These are phyloP conservation scores for Ogataea methylovora DNA, from an alignment of 805 yeast genomes.

Conservation along the genomic window DNA sequence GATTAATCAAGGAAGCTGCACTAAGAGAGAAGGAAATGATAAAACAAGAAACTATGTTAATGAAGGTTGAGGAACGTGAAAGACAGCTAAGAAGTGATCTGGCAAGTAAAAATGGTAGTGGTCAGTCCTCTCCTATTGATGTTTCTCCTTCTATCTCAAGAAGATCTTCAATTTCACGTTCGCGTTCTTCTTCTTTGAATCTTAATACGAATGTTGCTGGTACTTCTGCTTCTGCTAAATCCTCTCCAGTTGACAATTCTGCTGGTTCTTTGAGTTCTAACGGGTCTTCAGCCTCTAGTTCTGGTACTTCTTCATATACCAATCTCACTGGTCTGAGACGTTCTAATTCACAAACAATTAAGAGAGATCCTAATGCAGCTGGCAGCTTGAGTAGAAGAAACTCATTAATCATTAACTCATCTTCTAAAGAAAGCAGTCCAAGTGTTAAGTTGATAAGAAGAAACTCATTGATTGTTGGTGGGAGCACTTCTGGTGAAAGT, in stretches of 20 bases:
- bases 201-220: too few species aligned
- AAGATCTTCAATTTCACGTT: constrained; percentile 9
- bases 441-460: too few species aligned
- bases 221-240: too few species aligned
- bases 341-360: not conserved
- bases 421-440: not conserved
- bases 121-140: not conserved
- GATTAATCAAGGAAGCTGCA: constrained; percentile 15
- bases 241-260: not conserved
- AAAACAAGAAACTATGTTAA: constrained; percentile 8
- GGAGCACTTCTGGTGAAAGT: too few species aligned
- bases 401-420: not conserved
- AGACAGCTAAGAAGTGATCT: constrained; percentile 12
- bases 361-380: not conserved
- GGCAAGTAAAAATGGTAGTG: not conserved
- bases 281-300: not conserved
- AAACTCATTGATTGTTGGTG: too few species aligned
- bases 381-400: not conserved
- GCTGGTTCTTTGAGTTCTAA: not conserved
- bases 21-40: constrained; percentile 7
- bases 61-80: constrained; percentile 16
- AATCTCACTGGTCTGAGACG: not conserved
- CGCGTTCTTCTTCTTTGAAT: constrained; percentile 5
- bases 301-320: not conserved
- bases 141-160: constrained; percentile 6